phyloP scores from a whole-genome alignment of 164 flowering plant genomes.

The Nelumbo lutea region DNA sequence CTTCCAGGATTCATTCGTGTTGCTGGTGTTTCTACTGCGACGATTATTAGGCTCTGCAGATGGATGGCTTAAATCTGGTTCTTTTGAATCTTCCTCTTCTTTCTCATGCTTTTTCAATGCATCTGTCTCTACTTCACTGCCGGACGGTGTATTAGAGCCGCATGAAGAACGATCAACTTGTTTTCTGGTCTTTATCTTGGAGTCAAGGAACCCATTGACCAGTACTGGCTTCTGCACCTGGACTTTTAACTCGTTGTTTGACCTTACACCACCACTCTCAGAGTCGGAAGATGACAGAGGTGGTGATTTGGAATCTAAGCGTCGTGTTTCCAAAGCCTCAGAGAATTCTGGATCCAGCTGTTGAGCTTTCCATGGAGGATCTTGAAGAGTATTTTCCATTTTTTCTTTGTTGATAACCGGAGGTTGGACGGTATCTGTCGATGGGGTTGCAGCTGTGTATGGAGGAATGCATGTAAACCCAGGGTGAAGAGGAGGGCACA shows the following conservation, averaged over 20 bases:
- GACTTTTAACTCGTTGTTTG: conserved; percentile 20
- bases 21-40: conserved; percentile 46
- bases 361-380: conserved; percentile 30
- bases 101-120: conserved; percentile 48
- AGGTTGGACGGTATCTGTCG: conserved; percentile 29
- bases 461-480: conserved; percentile 44
- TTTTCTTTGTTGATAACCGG: conserved; percentile 23
- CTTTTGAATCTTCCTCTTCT: conserved; percentile 44
- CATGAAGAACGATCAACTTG: conserved; percentile 84
- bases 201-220: conserved; percentile 29
- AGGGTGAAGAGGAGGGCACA: conserved; percentile 53
- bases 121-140: conserved; percentile 82
- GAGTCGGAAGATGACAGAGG: conserved; percentile 46
- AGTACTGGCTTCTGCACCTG: conserved; percentile 31
- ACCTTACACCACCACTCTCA: conserved; percentile 37
- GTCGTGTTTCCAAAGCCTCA: conserved; percentile 39
- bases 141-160: conserved; percentile 88
- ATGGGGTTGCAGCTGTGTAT: conserved; percentile 31
- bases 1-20: conserved; percentile 70
- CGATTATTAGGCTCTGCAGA: conserved; percentile 41
- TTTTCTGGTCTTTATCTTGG: conserved; percentile 47
- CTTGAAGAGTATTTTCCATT: conserved; percentile 18
- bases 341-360: conserved; percentile 35
- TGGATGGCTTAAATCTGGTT: conserved; percentile 36
- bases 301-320: conserved; percentile 42